Evolutionary conservation across 1,139 yeast species (phyloP).

Genomic region (Nadsonia commutata): DNA sequence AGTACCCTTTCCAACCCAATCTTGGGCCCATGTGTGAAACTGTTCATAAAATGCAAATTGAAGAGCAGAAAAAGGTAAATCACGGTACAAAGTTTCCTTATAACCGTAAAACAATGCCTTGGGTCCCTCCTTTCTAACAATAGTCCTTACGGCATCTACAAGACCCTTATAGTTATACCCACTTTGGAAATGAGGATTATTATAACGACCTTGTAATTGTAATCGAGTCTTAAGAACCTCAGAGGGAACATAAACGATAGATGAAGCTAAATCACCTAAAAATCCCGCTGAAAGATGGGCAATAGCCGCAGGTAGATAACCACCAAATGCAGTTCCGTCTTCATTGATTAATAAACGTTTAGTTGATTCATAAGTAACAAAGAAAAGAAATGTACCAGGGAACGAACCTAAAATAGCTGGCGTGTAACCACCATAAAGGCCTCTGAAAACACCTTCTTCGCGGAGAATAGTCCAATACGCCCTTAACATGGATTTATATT

Average conservation of each 20-base stretch:
- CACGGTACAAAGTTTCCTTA: constrained; percentile 82
- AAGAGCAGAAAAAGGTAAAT: constrained; percentile 85
- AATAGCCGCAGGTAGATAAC: constrained; percentile 51
- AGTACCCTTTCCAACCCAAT: constrained; percentile 17
- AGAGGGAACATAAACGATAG: constrained; percentile 90
- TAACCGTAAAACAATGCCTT: constrained; percentile 76
- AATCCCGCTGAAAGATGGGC: constrained; percentile 78
- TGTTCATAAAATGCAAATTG: constrained; percentile 93
- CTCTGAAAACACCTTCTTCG: constrained; percentile 76
- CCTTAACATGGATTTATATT: constrained; percentile 51
- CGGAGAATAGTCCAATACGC: constrained; percentile 60
- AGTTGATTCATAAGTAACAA: constrained; percentile 73
- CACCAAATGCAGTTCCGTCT: constrained; percentile 11
- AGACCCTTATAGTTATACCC: constrained; percentile 74
- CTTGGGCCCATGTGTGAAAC: constrained; percentile 31
- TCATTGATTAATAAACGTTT: constrained; percentile 55
- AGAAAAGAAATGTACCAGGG: constrained; percentile 87
- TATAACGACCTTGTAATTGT: constrained; percentile 78
- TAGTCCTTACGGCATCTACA: constrained; percentile 51
- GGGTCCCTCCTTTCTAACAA: constrained; percentile 54
- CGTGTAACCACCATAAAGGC: constrained; percentile 80
- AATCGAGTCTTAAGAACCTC: constrained; percentile 90
- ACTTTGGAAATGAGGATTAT: constrained; percentile 62
- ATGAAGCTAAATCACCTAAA: constrained; percentile 78
- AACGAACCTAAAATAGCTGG: constrained; percentile 80